Base-by-base conservation (phyloP, 106 monocot species). In the Agapanthus africanus region DNA sequence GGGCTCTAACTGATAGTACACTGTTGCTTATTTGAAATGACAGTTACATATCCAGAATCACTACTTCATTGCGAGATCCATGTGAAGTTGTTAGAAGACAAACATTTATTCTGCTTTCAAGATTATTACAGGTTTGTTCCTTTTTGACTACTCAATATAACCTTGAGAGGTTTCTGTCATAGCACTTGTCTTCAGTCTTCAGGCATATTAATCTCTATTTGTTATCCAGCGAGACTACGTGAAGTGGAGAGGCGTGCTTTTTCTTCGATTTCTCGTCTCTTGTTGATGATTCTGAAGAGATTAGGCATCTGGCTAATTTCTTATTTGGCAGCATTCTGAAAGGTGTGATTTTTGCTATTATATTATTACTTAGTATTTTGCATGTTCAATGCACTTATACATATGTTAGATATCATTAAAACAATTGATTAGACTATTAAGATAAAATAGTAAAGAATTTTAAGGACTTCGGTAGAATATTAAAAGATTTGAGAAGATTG, bases 231-330 rank as follows among this genome's bases (percentile, higher is more conserved):
- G 97, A 72, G 97, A 99, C 74, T 99, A 99, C 67, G 91, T 99
- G 38, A 99, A 99, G 74, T 99, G 97, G 97, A 88, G 79, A 85
- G 97, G 92, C 39, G 97, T 90, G 6, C 73, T 92, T n/a, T 99
- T 92, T 79, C 89, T 92, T 49, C 80, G 87, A 35, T 99, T 99
- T 71, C 80, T 92, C 85, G 41, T 79, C 84, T 64, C 75, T 99
- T 13, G 97, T 99, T 49, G 97, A 99, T 82, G 97, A 99, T 26
- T 99, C 92, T 59, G 89, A 92, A 41, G 87, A 92, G 72, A 99
- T 92, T 26, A 78, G 88, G 38, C 75, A 76, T 69, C 79, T 99
- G 68, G 97, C 92, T 38, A 87, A 92, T 71, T 92, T 78, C 63
- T 84, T 99, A 21, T 99, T 99, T 74, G 81, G 82, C 15, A 88